A percentile compares a stretch with the other conserved stretches of the same genome.
phyloP scores from a whole-genome alignment of 805 yeast genomes.

The Starmerella vitae region DNA sequence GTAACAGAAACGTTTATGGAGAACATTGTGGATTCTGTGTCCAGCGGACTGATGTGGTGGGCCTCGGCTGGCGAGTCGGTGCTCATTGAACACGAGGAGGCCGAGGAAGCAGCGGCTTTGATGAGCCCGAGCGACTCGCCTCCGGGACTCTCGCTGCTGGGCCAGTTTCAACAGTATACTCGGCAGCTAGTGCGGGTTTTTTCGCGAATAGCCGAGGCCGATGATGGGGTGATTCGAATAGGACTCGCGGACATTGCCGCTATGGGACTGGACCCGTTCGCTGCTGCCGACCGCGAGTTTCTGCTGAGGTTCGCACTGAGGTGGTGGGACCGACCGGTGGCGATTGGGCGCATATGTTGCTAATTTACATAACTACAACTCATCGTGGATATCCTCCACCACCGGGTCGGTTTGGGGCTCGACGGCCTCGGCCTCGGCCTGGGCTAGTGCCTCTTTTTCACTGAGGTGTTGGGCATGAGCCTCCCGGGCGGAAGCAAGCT shows the following conservation, averaged over 20 bases:
- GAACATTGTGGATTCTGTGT: constrained; percentile 14
- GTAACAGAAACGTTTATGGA: constrained; percentile 12
- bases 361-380: neutral
- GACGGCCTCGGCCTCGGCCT: constrained; percentile 3
- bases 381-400: neutral
- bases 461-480: constrained; percentile 1
- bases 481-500: constrained; percentile 13
- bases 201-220: constrained; percentile 29
- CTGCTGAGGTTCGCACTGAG: constrained; percentile 31
- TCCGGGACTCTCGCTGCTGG: constrained; percentile 33
- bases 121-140: constrained; percentile 5
- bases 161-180: constrained; percentile 41
- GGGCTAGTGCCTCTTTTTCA: constrained; percentile 1
- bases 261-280: constrained; percentile 48
- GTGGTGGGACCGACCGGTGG: constrained; percentile 40
- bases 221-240: constrained; percentile 21
- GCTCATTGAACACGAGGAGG: constrained; percentile 23
- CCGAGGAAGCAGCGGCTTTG: constrained; percentile 13
- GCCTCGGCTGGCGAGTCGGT: constrained; percentile 65
- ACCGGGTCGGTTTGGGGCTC: neutral
- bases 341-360: constrained; percentile 28
- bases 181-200: constrained; percentile 32
- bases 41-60: constrained; percentile 63
- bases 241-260: constrained; percentile 37
- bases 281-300: constrained; percentile 35